Evolutionary conservation across 352 stramenopile species (phyloP).

Genomic region (Pythium pyrilobum): DNA sequence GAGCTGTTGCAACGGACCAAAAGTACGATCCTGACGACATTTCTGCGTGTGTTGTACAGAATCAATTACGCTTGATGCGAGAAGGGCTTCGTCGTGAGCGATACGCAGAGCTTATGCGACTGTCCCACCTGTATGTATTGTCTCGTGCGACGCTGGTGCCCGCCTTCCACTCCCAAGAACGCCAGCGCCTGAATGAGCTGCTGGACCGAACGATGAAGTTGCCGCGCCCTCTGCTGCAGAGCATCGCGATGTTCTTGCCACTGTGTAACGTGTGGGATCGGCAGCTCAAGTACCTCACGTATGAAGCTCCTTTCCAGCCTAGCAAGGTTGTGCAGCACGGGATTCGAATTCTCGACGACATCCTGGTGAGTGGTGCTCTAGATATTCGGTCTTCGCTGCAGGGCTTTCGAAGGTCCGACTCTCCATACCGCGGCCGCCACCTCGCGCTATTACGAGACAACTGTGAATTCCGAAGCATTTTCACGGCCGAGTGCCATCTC

Average conservation of each 20-base stretch:
- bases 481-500: constrained; percentile 43
- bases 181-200: constrained; percentile 37
- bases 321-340: constrained; percentile 79
- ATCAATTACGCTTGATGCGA: constrained; percentile 79
- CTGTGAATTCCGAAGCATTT: constrained; percentile 48
- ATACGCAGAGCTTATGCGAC: constrained; percentile 61
- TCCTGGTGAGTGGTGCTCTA: constrained; percentile 69
- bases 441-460: constrained; percentile 70
- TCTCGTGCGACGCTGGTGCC: constrained; percentile 41
- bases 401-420: constrained; percentile 30
- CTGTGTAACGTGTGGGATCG: constrained; percentile 74
- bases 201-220: constrained; percentile 68
- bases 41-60: constrained; percentile 25
- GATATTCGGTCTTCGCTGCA: constrained; percentile 54
- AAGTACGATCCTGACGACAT: neutral
- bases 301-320: constrained; percentile 62
- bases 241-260: constrained; percentile 71
- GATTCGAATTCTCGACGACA: constrained; percentile 76
- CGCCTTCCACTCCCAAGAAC: constrained; percentile 39
- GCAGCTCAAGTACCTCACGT: constrained; percentile 73
- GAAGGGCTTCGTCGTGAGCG: constrained; percentile 62
- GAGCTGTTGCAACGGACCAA: neutral
- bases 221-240: constrained; percentile 74
- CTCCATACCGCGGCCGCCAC: constrained; percentile 47
- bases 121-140: constrained; percentile 68